Evolutionary conservation across 352 stramenopile genomes (phyloP), one percentile per base, ranked within the genome.

Genomic region (Phytophthora hybrid): DNA sequence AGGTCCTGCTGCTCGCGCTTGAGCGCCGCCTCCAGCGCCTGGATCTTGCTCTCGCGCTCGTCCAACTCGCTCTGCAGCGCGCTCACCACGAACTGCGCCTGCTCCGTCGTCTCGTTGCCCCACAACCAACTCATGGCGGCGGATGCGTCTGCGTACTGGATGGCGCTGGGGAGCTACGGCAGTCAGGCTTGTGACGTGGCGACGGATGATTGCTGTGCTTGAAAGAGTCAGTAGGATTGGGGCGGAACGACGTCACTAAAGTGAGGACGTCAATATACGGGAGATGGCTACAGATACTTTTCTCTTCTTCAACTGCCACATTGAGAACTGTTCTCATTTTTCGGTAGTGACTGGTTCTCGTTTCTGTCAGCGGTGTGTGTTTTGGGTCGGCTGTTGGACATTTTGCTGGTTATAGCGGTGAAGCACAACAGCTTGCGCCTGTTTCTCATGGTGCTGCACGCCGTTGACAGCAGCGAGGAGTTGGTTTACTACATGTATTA

Each of bases 61-160:
- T 95, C 89, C 62, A 95, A 67, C 69, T 95, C 89, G 64, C 76
- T 81, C 75, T 95, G 89, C 68, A 95, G 73, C 51, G 89, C 88
- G 63, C 79, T 92, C 68, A 95, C 87, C 41, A 95, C 89, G 66
- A 94, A 91, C 71, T 94, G 87, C 68, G 89, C 89, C 78, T 95
- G 89, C 74, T 94, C 89, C 41, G 85, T 92, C 66, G 89, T 94
- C 79, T 93, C 89, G 66, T 95, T 94, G 19, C 80, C 84, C 89
- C 89, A 95, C 52, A 95, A 59, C 89, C 89, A 95, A 67, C 89
- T 95, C 85, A 93, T 91, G 51, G 18, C 49, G 34, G 9, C 10
- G 1, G 23, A 26, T 26, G 23, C 23, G 23, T 26, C 23, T 46
- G 16, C 9, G 37, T 39, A 39, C 34, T 46, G 10, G 37, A 44